Percentiles rank a stretch among this genome's conserved stretches.
These are phyloP conservation scores for Gymnopus androsaceus DNA, from an alignment of 1,284 basidiomycete genomes.

Conservation along the genomic window DNA sequence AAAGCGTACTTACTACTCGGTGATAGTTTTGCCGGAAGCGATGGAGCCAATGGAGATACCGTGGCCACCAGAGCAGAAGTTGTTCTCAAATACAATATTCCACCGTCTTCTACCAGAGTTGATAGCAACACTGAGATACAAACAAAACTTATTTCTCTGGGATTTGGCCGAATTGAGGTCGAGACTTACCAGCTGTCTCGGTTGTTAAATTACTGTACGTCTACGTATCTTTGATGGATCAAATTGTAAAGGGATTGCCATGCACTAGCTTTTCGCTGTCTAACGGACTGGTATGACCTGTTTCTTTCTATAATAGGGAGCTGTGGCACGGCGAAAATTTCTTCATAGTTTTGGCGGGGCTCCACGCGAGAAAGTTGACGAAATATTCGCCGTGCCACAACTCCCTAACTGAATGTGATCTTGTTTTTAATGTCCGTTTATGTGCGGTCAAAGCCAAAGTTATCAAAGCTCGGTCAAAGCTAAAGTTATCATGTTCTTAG, in stretches of 20 bases:
- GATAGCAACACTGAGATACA: slow-evolving; percentile 58
- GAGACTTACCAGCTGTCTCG: no score
- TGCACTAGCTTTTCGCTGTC: background rate
- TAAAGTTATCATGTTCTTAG: no score
- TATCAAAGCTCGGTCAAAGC: no score
- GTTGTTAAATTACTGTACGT: slow-evolving; percentile 16
- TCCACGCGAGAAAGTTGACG: no score
- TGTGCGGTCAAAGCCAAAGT: no score
- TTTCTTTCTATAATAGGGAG: no score
- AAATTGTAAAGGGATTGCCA: background rate
- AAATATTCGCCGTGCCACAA: no score
- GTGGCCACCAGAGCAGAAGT: slow-evolving; percentile 50
- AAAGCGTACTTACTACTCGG: slow-evolving; percentile 25
- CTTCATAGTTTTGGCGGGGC: no score
- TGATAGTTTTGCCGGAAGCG: background rate
- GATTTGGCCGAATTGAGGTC: background rate
- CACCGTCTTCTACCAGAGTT: slow-evolving; percentile 48
- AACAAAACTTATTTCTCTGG: no score
- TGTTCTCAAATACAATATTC: slow-evolving; percentile 47
- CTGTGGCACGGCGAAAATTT: no score
- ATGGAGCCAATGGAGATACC: no score
- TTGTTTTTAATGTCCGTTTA: background rate
- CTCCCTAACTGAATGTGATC: background rate
- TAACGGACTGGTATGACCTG: background rate
- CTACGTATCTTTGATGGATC: slow-evolving; percentile 9